phyloP scores from a whole-genome alignment of 2,329 filamentous ascomycete genomes.

The Penicillium sp. region DNA sequence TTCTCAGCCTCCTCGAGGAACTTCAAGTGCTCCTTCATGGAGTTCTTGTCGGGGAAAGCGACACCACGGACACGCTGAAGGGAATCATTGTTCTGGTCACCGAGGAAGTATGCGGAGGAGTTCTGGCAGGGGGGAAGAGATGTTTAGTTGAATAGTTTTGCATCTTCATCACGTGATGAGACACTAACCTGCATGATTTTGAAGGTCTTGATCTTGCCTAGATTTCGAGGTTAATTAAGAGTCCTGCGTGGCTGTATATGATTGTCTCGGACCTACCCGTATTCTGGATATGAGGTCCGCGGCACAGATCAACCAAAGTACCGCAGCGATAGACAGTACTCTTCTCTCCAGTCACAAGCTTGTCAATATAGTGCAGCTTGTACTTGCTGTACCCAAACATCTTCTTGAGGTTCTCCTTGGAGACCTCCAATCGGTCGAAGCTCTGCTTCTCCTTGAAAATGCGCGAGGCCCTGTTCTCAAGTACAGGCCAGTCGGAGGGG shows the following conservation, averaged over 20 bases:
- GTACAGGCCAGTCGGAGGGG: constrained; percentile 78
- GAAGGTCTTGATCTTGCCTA: constrained; percentile 85
- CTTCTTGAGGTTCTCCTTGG: constrained; percentile 88
- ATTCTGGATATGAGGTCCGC: constrained; percentile 91
- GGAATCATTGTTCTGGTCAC: constrained; percentile 91
- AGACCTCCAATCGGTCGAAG: constrained; percentile 86
- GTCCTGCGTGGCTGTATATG: neutral
- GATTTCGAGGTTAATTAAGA: neutral
- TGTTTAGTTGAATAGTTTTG: neutral
- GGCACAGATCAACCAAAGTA: constrained; percentile 91
- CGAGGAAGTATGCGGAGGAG: constrained; percentile 87
- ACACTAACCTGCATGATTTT: constrained; percentile 76
- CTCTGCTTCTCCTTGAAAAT: constrained; percentile 97
- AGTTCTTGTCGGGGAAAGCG: constrained; percentile 96
- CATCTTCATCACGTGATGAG: neutral
- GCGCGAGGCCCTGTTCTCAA: constrained; percentile 79
- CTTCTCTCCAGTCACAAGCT: constrained; percentile 88
- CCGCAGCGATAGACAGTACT: constrained; percentile 96
- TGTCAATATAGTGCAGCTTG: constrained; percentile 96
- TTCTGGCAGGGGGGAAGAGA: constrained; percentile 52
- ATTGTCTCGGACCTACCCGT: constrained; percentile 57
- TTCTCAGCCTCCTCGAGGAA: constrained; percentile 98
- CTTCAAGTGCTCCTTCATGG: constrained; percentile 89
- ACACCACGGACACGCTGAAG: constrained; percentile 96
- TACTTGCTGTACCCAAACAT: constrained; percentile 99